Conservation (phyloP, 768 basidiomycete species). For the Rhodotorula toruloides region DNA sequence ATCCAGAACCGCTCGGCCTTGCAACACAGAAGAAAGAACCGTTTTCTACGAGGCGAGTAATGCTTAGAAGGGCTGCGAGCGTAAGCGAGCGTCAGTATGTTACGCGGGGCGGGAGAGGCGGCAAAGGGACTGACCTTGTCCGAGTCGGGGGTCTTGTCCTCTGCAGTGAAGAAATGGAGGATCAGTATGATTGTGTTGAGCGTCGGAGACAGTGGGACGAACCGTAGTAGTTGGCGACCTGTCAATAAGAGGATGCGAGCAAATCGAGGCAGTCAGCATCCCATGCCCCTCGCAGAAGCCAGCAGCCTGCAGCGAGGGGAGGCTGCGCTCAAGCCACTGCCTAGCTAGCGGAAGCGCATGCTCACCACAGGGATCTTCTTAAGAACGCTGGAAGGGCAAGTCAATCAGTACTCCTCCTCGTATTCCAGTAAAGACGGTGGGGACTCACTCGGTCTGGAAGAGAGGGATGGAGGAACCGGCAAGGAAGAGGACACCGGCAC, state of each 20-base stretch:
- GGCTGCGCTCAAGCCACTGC: too few relatives aligned
- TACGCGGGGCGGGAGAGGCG: too few relatives aligned
- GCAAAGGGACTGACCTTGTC: conserved; percentile 16
- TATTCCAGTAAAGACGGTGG: neutral
- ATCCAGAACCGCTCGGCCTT: too few relatives aligned
- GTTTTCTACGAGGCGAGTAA: too few relatives aligned
- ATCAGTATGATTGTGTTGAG: too few relatives aligned
- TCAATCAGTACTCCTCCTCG: neutral
- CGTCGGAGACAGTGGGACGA: neutral
- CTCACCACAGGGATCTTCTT: conserved; percentile 6
- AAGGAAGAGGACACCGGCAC: conserved; percentile 21
- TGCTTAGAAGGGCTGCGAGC: too few relatives aligned
- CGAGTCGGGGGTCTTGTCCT: conserved; percentile 18
- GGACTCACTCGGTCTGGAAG: conserved; percentile 25
- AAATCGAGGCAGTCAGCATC: neutral
- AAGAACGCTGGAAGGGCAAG: neutral
- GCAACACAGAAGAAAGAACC: too few relatives aligned
- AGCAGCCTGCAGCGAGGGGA: neutral
- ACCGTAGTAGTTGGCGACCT: neutral
- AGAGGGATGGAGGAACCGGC: conserved; percentile 20
- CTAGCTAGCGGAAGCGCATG: neutral
- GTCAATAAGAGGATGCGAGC: neutral
- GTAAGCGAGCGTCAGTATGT: too few relatives aligned
- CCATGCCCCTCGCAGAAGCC: too few relatives aligned
- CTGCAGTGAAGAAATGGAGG: too few relatives aligned